Percentiles rank a stretch among this genome's conserved stretches.
Conservation (phyloP, 139 green algal species). For the Auxenochlorella protothecoides region DNA sequence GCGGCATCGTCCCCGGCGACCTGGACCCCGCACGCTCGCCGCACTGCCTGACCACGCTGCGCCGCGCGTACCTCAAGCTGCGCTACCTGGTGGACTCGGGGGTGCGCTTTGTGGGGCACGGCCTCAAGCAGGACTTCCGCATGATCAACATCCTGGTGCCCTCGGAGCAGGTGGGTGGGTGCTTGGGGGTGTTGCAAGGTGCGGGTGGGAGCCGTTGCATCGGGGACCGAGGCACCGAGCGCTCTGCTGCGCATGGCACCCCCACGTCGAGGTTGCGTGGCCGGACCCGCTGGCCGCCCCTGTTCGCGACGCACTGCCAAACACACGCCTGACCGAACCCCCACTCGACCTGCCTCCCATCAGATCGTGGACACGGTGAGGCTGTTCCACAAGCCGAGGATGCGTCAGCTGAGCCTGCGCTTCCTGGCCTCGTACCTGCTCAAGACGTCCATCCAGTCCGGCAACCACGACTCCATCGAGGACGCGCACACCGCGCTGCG, state of each 20-base stretch:
- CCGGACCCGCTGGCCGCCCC: too few relatives aligned
- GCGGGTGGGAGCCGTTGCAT: too few relatives aligned
- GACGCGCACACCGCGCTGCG: conserved; percentile 81
- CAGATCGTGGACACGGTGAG: conserved; percentile 90
- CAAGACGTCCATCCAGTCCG: conserved; percentile 60
- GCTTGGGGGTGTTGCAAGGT: too few relatives aligned
- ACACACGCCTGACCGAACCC: neutral
- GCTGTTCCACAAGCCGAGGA: conserved; percentile 73
- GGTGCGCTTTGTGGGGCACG: conserved; percentile 87
- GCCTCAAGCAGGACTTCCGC: conserved; percentile 88
- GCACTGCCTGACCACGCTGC: conserved; percentile 84
- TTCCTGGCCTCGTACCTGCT: conserved; percentile 88
- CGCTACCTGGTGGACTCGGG: conserved; percentile 77
- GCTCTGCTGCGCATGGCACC: too few relatives aligned
- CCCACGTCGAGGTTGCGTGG: neutral
- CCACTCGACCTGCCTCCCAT: neutral
- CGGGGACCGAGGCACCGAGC: too few relatives aligned
- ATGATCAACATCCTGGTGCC: conserved; percentile 94
- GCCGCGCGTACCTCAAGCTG: conserved; percentile 74
- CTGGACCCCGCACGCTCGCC: conserved; percentile 55
- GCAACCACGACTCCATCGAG: conserved; percentile 81
- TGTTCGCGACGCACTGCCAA: neutral
- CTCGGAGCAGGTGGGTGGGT: conserved; percentile 50
- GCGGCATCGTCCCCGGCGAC: conserved; percentile 54
- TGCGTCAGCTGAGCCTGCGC: conserved; percentile 80